Evolutionary conservation across 1,139 yeast genomes (phyloP), one percentile per base, ranked within the genome.

Genomic region (Lizanozyma gosingica): DNA sequence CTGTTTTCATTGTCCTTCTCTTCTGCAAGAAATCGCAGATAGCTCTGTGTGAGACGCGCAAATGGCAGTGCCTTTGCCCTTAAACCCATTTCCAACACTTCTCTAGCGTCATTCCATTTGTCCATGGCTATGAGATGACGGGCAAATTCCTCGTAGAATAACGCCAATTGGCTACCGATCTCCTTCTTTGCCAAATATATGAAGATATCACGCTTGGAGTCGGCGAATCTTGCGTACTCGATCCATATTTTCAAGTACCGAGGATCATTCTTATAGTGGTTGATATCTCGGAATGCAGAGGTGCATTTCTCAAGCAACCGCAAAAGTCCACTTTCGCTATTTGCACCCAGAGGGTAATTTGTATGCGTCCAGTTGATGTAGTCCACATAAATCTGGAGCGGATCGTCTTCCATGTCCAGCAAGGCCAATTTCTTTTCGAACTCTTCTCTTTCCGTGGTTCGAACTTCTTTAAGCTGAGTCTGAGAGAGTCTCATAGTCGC

Each of bases 131-230:
- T 95, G 45, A 83, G 62, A 44, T 68, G 76, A 22, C 68, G 67
- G 2, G 95, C 90, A 61, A 85, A 88, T 47, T 80, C 85, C 53
- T 87, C 95, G 53, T 88, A 92, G 55, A 74, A 90, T 17, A 78
- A 53, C 0, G 96, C 80, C 41, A 86, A 63, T 36, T 70, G 67
- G 34, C 56, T 57, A 0, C 96, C 97, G 33, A 92, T 86, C 40
- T 73, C 78, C 49, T 83, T 82, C 44, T 84, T 76, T 38, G 82
- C 78, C 55, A 92, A 65, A 54, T 83, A 88, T 2, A 78, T 68
- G 56, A 82, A 90, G 3, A 86, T 70, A 42, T 85, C 94, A 32
- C 73, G 61, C 0, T 94, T 92, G 3, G 80, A 68, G 47, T 84
- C 92, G 1, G 84, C 75, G 50, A 76, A 80, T 17, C 70, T 72